Percentiles rank a stretch among this genome's conserved stretches.
Evolutionary conservation across 768 basidiomycete species (phyloP).

Genomic region (Boletus speciosus): DNA sequence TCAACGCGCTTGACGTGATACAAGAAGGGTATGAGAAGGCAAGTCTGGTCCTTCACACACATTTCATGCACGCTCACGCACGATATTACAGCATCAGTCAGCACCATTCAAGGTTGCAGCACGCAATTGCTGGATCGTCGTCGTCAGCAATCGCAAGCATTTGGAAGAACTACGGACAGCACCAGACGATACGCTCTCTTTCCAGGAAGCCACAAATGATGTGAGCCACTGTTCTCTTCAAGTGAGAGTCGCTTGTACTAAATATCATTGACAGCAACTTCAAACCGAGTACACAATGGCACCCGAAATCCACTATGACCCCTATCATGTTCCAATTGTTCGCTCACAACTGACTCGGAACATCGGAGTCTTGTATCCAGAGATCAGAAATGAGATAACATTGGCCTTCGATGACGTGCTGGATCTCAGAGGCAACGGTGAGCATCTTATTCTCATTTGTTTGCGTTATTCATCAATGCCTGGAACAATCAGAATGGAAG

Average conservation of each 20-base stretch:
- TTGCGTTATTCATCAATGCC: too few relatives aligned
- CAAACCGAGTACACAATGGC: slow-evolving; percentile 40
- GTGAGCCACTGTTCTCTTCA: slow-evolving; percentile 17
- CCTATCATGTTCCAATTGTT: slow-evolving; percentile 18
- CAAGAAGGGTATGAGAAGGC: slow-evolving; percentile 33
- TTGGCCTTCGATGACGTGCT: slow-evolving; percentile 39
- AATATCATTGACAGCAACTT: slow-evolving; percentile 26
- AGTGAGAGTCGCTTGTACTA: not conserved
- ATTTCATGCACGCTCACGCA: not conserved
- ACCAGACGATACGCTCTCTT: not conserved
- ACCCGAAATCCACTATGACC: slow-evolving; percentile 24
- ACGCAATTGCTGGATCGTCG: too few relatives aligned
- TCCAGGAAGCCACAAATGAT: slow-evolving; percentile 28
- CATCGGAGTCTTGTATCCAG: slow-evolving; percentile 36
- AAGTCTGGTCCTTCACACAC: not conserved
- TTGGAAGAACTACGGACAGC: too few relatives aligned
- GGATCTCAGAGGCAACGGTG: slow-evolving; percentile 16
- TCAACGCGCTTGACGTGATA: slow-evolving; percentile 20
- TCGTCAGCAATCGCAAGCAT: too few relatives aligned
- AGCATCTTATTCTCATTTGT: not conserved
- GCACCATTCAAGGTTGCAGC: too few relatives aligned
- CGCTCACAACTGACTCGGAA: slow-evolving; percentile 33
- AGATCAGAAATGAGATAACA: slow-evolving; percentile 42
- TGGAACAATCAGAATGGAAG: slow-evolving; percentile 38
- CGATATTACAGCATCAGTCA: too few relatives aligned